A percentile compares a stretch with the other conserved stretches of the same genome.
Evolutionary conservation across 164 flowering plant species (phyloP).

Genomic region (Buxus sempervirens): DNA sequence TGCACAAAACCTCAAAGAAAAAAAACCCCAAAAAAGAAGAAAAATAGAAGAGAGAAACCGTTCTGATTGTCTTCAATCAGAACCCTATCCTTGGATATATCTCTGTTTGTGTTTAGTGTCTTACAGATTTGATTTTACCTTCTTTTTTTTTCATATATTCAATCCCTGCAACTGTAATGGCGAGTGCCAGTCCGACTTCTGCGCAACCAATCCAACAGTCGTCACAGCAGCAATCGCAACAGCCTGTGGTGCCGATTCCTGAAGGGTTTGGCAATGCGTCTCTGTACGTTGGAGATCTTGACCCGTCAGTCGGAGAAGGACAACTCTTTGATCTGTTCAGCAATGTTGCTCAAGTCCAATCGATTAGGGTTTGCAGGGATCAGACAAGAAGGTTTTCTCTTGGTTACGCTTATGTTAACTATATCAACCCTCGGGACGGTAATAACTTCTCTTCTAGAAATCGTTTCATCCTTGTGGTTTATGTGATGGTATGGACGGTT

Average conservation of each 20-base stretch:
- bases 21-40: too few species aligned
- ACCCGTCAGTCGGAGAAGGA: constrained; percentile 33
- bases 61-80: not conserved
- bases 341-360: constrained; percentile 36
- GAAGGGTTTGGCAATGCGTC: constrained; percentile 32
- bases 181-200: not conserved
- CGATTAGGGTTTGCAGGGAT: constrained; percentile 71
- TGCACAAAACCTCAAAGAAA: too few species aligned
- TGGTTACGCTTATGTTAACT: constrained; percentile 64
- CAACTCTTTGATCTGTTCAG: constrained; percentile 47
- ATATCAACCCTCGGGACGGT: constrained; percentile 40
- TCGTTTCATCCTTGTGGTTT: too few species aligned
- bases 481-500: not conserved
- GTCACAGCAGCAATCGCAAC: not conserved
- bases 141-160: too few species aligned
- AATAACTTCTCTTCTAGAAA: not conserved
- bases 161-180: not conserved
- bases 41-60: too few species aligned
- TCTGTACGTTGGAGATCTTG: constrained; percentile 69
- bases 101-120: not conserved
- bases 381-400: constrained; percentile 37
- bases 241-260: not conserved
- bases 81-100: not conserved
- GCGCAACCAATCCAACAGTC: not conserved
- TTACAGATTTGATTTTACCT: not conserved